These are phyloP conservation scores for Didymella glomerata DNA, from an alignment of 2,329 filamentous ascomycete genomes.

Conservation along the genomic window DNA sequence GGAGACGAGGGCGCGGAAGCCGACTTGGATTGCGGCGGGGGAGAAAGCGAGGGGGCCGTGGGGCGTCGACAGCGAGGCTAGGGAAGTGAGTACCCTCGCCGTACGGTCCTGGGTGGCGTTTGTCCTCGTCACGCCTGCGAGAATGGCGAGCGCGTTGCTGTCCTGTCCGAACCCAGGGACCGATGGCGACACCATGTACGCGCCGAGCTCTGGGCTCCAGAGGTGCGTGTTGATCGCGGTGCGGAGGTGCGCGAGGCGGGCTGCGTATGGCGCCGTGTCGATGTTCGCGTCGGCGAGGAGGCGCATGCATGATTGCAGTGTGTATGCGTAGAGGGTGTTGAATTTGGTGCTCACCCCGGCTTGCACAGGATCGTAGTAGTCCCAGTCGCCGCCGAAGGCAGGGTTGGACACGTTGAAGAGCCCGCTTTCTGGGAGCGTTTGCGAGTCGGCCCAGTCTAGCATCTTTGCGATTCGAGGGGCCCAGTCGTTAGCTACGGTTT, in stretches of 20 bases:
- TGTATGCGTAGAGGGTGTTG: background rate
- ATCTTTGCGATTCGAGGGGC: background rate
- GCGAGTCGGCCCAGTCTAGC: background rate
- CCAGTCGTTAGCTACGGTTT: background rate
- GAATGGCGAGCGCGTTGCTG: background rate
- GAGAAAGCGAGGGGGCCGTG: background rate
- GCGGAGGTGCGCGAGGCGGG: background rate
- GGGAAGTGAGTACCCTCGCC: background rate
- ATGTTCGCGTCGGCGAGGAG: background rate
- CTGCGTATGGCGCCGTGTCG: background rate
- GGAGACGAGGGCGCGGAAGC: background rate
- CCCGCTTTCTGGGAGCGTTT: background rate
- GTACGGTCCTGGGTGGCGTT: background rate
- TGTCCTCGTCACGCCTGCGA: background rate
- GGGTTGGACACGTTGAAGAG: background rate
- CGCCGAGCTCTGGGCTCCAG: background rate
- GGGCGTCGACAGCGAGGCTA: background rate
- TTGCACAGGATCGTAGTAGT: background rate
- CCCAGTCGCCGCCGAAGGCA: background rate
- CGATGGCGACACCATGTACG: background rate
- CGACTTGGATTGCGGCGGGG: background rate
- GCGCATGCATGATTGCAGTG: background rate
- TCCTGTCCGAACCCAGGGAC: background rate
- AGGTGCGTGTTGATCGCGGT: background rate
- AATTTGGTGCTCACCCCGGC: background rate